Percentiles rank a stretch among this genome's conserved stretches.
These are phyloP conservation scores for Penicillium tannophilum DNA, from an alignment of 495 filamentous ascomycete genomes.

Conservation along the genomic window DNA sequence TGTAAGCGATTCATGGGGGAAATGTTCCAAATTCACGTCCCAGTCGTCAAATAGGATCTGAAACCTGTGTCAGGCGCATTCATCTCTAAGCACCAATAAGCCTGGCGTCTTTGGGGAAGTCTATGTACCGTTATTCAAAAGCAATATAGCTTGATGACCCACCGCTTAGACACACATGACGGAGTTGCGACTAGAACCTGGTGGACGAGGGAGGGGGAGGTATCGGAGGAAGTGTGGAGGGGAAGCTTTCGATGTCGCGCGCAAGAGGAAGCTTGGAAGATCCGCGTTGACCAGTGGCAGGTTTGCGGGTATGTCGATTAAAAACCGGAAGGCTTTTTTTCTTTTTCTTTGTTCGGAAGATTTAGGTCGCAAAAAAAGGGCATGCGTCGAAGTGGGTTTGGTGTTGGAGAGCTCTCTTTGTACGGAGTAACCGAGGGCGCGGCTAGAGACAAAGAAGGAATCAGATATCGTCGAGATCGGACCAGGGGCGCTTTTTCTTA, in stretches of 20 bases:
- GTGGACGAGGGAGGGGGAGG: not conserved
- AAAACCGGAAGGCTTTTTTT: not conserved
- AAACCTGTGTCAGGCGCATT: conserved; percentile 17
- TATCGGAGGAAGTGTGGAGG: not conserved
- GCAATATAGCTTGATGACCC: conserved; percentile 17
- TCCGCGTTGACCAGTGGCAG: not conserved
- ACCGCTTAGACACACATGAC: conserved; percentile 24
- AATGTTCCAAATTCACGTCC: conserved; percentile 15
- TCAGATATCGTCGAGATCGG: conserved; percentile 24
- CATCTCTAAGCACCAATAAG: conserved; percentile 3
- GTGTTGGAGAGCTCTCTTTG: conserved; percentile 7
- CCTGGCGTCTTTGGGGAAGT: not conserved
- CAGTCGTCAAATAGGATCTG: conserved; percentile 16
- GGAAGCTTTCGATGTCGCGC: conserved; percentile 5
- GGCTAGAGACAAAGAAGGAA: conserved; percentile 25
- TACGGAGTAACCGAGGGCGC: conserved; percentile 14
- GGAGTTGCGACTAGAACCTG: conserved; percentile 11
- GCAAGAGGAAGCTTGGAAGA: conserved; percentile 2
- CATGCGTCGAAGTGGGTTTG: conserved; percentile 1
- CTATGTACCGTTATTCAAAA: conserved; percentile 16
- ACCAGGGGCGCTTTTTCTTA: conserved; percentile 13
- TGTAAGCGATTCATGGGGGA: conserved; percentile 40
- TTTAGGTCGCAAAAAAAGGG: conserved; percentile 19
- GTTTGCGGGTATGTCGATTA: not conserved
- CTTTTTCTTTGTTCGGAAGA: not conserved